A percentile compares a stretch with the other conserved stretches of the same genome.
Conservation (phyloP, 495 filamentous ascomycete genomes). For the Penicillium simplicissimum region DNA sequence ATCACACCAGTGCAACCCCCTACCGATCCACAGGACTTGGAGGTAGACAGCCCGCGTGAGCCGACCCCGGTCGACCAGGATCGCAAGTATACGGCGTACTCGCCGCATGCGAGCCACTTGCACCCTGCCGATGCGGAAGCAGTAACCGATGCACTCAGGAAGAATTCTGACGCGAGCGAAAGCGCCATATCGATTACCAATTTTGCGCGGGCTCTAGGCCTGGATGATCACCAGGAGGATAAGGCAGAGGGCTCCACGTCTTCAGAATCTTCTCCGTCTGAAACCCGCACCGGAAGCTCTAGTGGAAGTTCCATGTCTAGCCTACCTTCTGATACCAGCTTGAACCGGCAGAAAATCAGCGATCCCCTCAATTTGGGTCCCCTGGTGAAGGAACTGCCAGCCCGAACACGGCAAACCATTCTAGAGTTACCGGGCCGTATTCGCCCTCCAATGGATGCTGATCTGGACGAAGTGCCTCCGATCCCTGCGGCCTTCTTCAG, state of each 20-base stretch:
- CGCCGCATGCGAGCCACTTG: constrained; percentile 14
- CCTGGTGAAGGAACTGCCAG: constrained; percentile 40
- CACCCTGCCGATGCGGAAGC: constrained; percentile 20
- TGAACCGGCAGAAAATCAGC: constrained; percentile 33
- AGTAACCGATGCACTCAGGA: constrained; percentile 17
- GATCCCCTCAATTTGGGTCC: constrained; percentile 38
- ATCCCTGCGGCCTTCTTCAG: constrained; percentile 38
- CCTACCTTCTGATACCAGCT: constrained; percentile 43
- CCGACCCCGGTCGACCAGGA: constrained; percentile 6
- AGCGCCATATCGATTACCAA: constrained; percentile 39
- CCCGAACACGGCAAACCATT: constrained; percentile 21
- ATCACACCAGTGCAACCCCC: constrained; percentile 11
- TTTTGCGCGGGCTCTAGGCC: constrained; percentile 42
- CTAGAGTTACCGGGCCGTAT: constrained; percentile 22
- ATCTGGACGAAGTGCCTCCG: constrained; percentile 35
- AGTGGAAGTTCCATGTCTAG: constrained; percentile 74
- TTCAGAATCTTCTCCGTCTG: constrained; percentile 65
- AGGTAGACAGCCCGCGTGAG: constrained; percentile 16
- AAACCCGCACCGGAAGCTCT: constrained; percentile 67
- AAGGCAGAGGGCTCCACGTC: constrained; percentile 69
- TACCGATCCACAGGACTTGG: constrained; percentile 25
- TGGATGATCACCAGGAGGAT: constrained; percentile 34
- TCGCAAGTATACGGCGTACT: constrained; percentile 6
- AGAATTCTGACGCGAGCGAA: constrained; percentile 39
- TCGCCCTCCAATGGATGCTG: constrained; percentile 29